Evolutionary conservation across 1,139 yeast genomes (phyloP), one percentile per base, ranked within the genome.

Genomic region (Saccharomycopsis hybrid): DNA sequence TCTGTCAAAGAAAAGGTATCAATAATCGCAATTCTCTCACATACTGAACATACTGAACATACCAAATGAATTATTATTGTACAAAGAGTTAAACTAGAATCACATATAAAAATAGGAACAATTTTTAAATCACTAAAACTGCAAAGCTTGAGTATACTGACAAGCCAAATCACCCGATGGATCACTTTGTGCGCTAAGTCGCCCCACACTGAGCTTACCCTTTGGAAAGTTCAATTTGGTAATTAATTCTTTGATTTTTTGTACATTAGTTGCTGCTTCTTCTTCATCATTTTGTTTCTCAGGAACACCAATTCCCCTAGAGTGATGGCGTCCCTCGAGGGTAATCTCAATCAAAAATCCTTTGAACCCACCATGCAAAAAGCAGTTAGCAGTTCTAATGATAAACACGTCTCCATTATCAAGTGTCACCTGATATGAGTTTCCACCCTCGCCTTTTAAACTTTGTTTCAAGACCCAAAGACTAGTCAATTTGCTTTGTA

Each of bases 381-480:
- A 79, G 48, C 85, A 78, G 59, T 86, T 87, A 31, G 85, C 81
- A 0, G 89, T 77, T 48, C 87, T 68, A 2, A 78, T 56, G 9
- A 63, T 59, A 46, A 74, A 68, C 28, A 55, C 60, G 18, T 70
- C 72, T 4, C 56, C 50, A 27, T 61, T 61, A 28, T 49, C 47
- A 18, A 44, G 30, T 13, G 59, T 57, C 3, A 72, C 55, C 42
- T 64, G 65, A 59, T 82, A 85, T 2, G 78, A 76, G 49, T 76
- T 76, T 0, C 87, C 87, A 3, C 92, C 92, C 55, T 85, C 92
- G 2, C 94, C 95, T 56, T 78, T 76, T 43, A 85, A 74, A n/a
- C 78, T 71, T 63, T 86, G 95, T 53, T 86, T 70, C 50, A 78
- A 73, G 1, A 73, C 68, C 95, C 95, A 87, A 49, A 83, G 64